Percentiles rank a stretch among this genome's conserved stretches.
Conservation (phyloP, 345 rosid genomes). For the Camelina laxa region DNA sequence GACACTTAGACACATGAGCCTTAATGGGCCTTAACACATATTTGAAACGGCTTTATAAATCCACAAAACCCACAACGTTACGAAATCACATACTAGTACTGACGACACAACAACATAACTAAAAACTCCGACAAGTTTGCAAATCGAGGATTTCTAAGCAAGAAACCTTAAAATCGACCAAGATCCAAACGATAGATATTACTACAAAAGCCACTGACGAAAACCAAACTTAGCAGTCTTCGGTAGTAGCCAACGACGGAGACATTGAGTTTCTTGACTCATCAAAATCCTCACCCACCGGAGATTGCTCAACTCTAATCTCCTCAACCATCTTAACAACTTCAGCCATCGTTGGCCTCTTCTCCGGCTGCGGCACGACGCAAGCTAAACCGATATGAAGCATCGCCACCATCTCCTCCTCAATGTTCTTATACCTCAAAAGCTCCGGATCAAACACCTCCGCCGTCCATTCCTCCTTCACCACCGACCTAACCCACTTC, state of each 20-base stretch:
- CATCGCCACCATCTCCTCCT: constrained; percentile 90
- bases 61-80: constrained; percentile 20
- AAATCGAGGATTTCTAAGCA: constrained; percentile 26
- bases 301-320: constrained; percentile 92
- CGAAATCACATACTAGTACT: constrained; percentile 15
- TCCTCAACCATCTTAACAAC: constrained; percentile 94
- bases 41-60: constrained; percentile 18
- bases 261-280: constrained; percentile 89
- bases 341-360: constrained; percentile 82
- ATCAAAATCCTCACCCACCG: constrained; percentile 86
- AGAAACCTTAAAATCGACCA: constrained; percentile 15
- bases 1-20: not conserved
- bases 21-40: not conserved
- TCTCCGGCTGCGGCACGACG: constrained; percentile 73
- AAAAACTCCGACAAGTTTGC: constrained; percentile 19
- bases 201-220: not conserved
- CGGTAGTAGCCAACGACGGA: constrained; percentile 88
- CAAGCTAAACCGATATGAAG: constrained; percentile 88
- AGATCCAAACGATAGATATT: constrained; percentile 14
- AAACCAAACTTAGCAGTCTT: constrained; percentile 54
- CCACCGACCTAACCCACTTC: constrained; percentile 92
- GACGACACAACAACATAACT: constrained; percentile 25
- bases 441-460: constrained; percentile 97
- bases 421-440: constrained; percentile 91
- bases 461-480: constrained; percentile 97